Evolutionary conservation across 345 rosid species (phyloP), one percentile per base, ranked within the genome.

Genomic region (Abelmoschus esculentus): DNA sequence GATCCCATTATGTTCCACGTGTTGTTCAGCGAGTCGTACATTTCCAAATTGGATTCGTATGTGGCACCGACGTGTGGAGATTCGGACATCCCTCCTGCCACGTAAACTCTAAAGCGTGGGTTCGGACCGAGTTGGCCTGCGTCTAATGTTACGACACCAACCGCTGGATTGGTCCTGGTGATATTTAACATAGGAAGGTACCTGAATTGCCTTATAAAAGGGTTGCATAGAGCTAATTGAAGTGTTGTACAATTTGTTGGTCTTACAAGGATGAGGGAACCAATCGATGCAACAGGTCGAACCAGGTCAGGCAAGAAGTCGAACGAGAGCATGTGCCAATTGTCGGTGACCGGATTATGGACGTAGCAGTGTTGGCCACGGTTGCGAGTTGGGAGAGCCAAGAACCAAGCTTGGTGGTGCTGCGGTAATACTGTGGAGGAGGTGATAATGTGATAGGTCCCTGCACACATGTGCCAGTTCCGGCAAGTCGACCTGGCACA

Each of bases 71-170:
- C 79, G 1, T 53, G 3, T 57, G 79, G 77, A 0, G 73, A 77
- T 6, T 76, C 79, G 1, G 84, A 82, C 88, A 82, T 80, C 15
- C 90, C 90, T 0, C 88, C 90, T 0, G 84, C 90, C 69, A 86
- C 86, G 71, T 84, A 86, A 70, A 81, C 64, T 66, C 65, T 58
- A 63, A 80, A 86, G 26, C 29, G 3, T 1, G 72, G 70, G 40
- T 47, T 70, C 26, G 61, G 70, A 46, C 70, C 38, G 2, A 14
- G 5, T 44, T 50, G 70, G 54, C 42, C 40, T 6, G 73, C 40
- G 64, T 69, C 70, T 15, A 67, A 49, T 19, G 38, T 19, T 8
- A 84, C 84, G 62, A 86, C 69, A 13, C 86, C 86, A 12, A 78
- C 61, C 1, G 88, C 86, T 0, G 90, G 86, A 63, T 81, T 86